Evolutionary conservation across 1,139 yeast species (phyloP).

Genomic region (Taiozyma sp.): DNA sequence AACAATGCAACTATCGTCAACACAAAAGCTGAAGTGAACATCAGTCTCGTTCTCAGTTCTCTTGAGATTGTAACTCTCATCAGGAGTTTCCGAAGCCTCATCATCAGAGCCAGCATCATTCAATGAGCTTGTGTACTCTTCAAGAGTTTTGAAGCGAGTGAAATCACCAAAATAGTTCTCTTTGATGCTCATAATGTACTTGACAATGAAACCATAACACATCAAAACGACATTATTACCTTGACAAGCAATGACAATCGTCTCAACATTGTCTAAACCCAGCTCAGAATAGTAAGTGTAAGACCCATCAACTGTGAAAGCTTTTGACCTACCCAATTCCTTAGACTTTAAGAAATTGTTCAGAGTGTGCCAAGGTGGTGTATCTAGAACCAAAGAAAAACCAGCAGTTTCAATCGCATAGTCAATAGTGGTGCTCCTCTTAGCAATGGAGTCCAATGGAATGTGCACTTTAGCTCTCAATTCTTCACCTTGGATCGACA

Average conservation of each 20-base stretch:
- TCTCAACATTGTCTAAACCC: slow-evolving; percentile 64
- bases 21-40: slow-evolving; percentile 65
- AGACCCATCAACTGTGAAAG: slow-evolving; percentile 59
- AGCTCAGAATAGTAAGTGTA: slow-evolving; percentile 58
- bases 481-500: slow-evolving; percentile 68
- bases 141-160: slow-evolving; percentile 78
- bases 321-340: slow-evolving; percentile 61
- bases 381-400: slow-evolving; percentile 59
- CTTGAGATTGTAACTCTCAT: slow-evolving; percentile 20
- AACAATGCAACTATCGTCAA: slow-evolving; percentile 63
- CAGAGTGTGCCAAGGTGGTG: slow-evolving; percentile 92
- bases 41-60: slow-evolving; percentile 74
- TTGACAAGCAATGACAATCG: slow-evolving; percentile 56
- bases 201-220: slow-evolving; percentile 74
- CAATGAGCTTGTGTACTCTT: slow-evolving; percentile 39
- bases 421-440: slow-evolving; percentile 51
- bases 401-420: slow-evolving; percentile 53
- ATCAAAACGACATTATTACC: slow-evolving; percentile 68
- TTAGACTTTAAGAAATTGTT: slow-evolving; percentile 62
- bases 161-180: slow-evolving; percentile 91
- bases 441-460: slow-evolving; percentile 60
- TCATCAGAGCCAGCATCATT: background rate
- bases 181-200: slow-evolving; percentile 70
- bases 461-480: slow-evolving; percentile 43
- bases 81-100: slow-evolving; percentile 1